Conservation (phyloP, 164 flowering plant genomes). For the Akebia trifoliata region DNA sequence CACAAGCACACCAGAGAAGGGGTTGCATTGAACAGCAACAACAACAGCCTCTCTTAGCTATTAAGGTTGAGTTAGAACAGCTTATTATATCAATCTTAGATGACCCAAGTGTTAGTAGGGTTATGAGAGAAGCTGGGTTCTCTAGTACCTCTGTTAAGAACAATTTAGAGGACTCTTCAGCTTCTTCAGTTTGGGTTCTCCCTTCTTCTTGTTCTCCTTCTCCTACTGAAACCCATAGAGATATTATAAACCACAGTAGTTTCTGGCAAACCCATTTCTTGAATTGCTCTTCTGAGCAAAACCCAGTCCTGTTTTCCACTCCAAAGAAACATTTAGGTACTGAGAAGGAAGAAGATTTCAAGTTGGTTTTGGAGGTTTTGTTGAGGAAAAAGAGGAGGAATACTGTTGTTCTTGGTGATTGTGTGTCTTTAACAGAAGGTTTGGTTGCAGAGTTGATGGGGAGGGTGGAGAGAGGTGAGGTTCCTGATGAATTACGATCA, state of each 20-base stretch:
- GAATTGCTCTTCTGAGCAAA: constrained; percentile 40
- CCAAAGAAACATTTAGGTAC: constrained; percentile 40
- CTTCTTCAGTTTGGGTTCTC: too few relatives aligned
- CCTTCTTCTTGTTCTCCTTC: too few relatives aligned
- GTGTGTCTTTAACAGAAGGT: constrained; percentile 36
- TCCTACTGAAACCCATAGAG: constrained; percentile 22
- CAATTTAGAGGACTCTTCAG: constrained; percentile 69
- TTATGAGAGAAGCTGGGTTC: constrained; percentile 95
- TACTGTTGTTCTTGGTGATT: constrained; percentile 66
- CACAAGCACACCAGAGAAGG: constrained; percentile 84
- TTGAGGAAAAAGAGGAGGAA: constrained; percentile 54
- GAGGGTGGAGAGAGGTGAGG: constrained; percentile 60
- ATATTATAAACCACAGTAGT: too few relatives aligned
- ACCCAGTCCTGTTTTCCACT: constrained; percentile 44
- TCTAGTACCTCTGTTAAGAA: constrained; percentile 72
- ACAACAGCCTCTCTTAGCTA: constrained; percentile 49
- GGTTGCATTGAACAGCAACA: constrained; percentile 72
- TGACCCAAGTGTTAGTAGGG: constrained; percentile 95
- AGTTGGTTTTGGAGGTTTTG: constrained; percentile 56
- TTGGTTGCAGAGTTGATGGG: constrained; percentile 53
- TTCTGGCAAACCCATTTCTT: constrained; percentile 55
- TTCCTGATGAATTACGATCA: constrained; percentile 57
- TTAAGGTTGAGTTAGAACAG: constrained; percentile 86
- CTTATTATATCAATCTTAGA: constrained; percentile 82
- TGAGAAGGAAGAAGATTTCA: constrained; percentile 44